phyloP scores from a whole-genome alignment of 352 stramenopile species.

The Phytopythium delawarense region DNA sequence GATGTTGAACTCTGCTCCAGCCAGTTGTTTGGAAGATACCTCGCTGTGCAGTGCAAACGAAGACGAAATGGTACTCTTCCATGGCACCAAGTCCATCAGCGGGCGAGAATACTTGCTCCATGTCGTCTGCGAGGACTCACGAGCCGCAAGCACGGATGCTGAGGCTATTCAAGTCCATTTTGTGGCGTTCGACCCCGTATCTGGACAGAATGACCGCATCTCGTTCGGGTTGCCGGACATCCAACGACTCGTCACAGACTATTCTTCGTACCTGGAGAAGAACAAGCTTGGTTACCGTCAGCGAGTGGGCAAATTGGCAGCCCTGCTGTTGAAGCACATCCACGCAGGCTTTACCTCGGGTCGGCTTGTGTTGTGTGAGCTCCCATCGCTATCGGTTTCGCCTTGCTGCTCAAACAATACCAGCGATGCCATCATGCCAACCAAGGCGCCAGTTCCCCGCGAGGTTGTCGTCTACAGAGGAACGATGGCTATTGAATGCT shows the following conservation, averaged over 20 bases:
- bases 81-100: slow-evolving; percentile 32
- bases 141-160: slow-evolving; percentile 14
- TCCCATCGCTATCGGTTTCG: background rate
- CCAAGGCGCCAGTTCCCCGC: background rate
- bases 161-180: slow-evolving; percentile 33
- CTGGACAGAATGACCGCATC: slow-evolving; percentile 31
- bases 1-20: background rate
- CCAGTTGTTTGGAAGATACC: background rate
- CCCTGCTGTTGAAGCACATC: slow-evolving; percentile 37
- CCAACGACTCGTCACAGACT: slow-evolving; percentile 40
- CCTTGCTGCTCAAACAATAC: background rate
- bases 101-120: slow-evolving; percentile 49
- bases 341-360: slow-evolving; percentile 69
- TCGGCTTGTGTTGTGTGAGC: slow-evolving; percentile 52
- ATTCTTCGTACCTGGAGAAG: slow-evolving; percentile 19
- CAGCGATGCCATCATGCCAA: background rate
- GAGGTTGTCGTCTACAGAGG: slow-evolving; percentile 36
- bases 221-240: slow-evolving; percentile 51
- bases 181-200: slow-evolving; percentile 23
- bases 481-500: slow-evolving; percentile 26
- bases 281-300: slow-evolving; percentile 22
- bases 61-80: slow-evolving; percentile 30
- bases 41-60: slow-evolving; percentile 6
- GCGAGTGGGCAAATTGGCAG: slow-evolving; percentile 38
- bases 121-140: slow-evolving; percentile 52